phyloP scores from a whole-genome alignment of 345 rosid genomes.

The Eutrema yunnanense region DNA sequence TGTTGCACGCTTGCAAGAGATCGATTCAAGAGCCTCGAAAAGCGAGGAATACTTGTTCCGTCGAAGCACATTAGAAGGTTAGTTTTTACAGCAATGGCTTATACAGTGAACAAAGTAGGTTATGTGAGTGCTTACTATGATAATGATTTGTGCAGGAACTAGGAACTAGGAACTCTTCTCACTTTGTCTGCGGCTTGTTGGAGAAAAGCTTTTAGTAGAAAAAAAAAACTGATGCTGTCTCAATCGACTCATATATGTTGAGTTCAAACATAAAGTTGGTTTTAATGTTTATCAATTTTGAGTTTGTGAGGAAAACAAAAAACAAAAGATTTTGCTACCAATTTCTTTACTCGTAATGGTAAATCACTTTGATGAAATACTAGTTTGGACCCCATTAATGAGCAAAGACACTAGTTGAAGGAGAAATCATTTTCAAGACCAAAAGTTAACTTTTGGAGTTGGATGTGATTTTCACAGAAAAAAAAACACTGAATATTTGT shows the following conservation, averaged over 20 bases:
- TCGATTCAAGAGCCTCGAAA: constrained; percentile 85
- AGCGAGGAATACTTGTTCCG: constrained; percentile 81
- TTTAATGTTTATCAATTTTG: constrained; percentile 18
- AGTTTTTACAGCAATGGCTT: background rate
- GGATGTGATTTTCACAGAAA: background rate
- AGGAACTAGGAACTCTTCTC: constrained; percentile 20
- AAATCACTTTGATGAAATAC: background rate
- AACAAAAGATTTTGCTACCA: background rate
- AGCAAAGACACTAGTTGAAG: background rate
- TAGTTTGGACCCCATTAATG: background rate
- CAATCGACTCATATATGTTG: constrained; percentile 1
- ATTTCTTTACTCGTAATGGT: background rate
- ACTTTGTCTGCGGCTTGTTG: background rate
- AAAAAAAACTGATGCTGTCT: background rate
- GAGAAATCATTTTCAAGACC: background rate
- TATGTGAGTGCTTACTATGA: constrained; percentile 12
- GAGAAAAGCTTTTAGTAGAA: background rate
- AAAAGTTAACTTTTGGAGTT: background rate
- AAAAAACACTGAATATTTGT: no score
- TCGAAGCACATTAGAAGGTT: constrained; percentile 54
- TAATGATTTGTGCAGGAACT: constrained; percentile 24
- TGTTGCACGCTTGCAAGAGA: constrained; percentile 84
- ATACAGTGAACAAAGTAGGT: background rate
- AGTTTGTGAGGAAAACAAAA: background rate
- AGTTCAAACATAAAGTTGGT: background rate